These are phyloP conservation scores for Fusarium cyanostomum DNA, from an alignment of 2,329 filamentous ascomycete genomes.

Conservation along the genomic window DNA sequence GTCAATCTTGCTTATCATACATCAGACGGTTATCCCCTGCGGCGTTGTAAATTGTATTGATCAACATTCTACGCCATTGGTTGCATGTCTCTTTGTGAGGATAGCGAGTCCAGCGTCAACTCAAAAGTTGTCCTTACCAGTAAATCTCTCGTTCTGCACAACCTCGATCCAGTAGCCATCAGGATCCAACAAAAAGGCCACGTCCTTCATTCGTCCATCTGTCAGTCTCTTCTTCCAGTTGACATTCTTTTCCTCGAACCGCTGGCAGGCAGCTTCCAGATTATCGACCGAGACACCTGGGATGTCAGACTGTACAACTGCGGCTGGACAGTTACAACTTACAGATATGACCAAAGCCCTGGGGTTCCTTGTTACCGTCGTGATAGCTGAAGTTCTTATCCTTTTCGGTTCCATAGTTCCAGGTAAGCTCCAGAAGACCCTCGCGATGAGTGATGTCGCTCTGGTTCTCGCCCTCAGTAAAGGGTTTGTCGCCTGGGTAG, in stretches of 20 bases:
- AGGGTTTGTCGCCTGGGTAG: constrained; percentile 70
- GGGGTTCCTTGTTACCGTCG: constrained; percentile 88
- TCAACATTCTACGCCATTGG: neutral
- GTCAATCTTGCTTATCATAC: neutral
- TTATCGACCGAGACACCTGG: constrained; percentile 85
- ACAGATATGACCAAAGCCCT: constrained; percentile 96
- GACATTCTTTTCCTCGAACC: constrained; percentile 83
- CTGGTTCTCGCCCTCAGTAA: constrained; percentile 53
- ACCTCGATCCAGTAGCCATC: constrained; percentile 86
- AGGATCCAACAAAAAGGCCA: constrained; percentile 90
- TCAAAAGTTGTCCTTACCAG: constrained; percentile 62
- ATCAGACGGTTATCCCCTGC: neutral
- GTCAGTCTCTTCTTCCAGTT: constrained; percentile 96
- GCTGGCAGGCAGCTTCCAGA: constrained; percentile 84
- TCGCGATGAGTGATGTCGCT: constrained; percentile 73
- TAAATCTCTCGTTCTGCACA: constrained; percentile 80
- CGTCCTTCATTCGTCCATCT: constrained; percentile 91
- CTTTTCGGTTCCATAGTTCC: constrained; percentile 86
- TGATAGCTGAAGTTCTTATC: constrained; percentile 87
- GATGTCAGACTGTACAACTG: constrained; percentile 30
- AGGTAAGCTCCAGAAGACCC: constrained; percentile 89
- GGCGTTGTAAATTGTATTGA: neutral
- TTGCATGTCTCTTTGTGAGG: neutral
- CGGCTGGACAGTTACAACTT: constrained; percentile 46
- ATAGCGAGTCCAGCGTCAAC: constrained; percentile 26